Conservation (phyloP, 176 grass and related monocot genomes). For the Avena atlantica region DNA sequence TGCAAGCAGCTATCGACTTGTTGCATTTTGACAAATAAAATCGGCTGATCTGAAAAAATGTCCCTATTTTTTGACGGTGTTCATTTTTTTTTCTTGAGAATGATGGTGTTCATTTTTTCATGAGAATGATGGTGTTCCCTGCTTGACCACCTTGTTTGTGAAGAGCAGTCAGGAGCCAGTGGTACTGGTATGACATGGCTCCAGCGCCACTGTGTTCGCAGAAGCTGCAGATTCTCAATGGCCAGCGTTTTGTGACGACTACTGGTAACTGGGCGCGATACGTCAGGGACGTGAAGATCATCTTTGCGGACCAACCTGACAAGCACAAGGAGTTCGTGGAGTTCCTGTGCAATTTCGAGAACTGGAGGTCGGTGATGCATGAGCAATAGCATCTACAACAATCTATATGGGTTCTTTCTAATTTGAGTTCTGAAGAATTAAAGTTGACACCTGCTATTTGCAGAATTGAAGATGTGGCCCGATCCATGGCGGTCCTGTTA, state of each 20-base stretch:
- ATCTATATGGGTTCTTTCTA: background rate
- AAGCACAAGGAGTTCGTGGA: background rate
- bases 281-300: background rate
- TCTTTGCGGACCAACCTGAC: slow-evolving; percentile 1
- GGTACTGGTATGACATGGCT: background rate
- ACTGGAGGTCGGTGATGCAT: background rate
- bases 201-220: background rate
- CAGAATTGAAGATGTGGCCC: background rate
- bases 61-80: background rate
- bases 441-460: background rate
- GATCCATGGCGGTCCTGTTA: background rate
- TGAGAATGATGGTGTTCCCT: background rate
- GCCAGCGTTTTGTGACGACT: background rate
- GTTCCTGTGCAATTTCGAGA: background rate
- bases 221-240: background rate
- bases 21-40: slow-evolving; percentile 1
- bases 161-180: background rate
- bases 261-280: background rate
- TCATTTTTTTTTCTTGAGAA: too few species aligned
- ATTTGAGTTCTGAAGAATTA: background rate
- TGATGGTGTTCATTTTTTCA: too few species aligned
- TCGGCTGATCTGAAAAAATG: background rate
- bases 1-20: background rate
- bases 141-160: background rate
- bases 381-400: background rate